Evolutionary conservation across 2,329 filamentous ascomycete genomes (phyloP).

Genomic region (Fusarium oxysporum): DNA sequence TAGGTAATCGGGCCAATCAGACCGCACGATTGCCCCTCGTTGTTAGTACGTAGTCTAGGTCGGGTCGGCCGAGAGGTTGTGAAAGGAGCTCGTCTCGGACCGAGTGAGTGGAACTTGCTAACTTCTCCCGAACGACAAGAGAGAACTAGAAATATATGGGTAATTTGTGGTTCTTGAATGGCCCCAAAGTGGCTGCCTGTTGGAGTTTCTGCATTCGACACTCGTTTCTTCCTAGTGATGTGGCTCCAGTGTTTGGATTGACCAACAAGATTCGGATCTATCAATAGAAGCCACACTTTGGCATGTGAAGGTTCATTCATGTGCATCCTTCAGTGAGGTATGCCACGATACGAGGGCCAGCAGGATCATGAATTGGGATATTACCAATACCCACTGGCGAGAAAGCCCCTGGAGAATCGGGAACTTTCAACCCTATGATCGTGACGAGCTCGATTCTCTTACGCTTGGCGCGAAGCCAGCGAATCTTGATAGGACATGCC

Average conservation of each 20-base stretch:
- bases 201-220: constrained; percentile 31
- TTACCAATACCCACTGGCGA: constrained; percentile 3
- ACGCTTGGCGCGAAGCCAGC: constrained; percentile 1
- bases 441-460: background rate
- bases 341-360: constrained; percentile 2
- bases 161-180: constrained; percentile 20
- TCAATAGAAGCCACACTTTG: constrained; percentile 16
- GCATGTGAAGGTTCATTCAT: constrained; percentile 38
- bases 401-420: background rate
- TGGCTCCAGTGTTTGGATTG: constrained; percentile 16
- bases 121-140: constrained; percentile 15
- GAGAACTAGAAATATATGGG: constrained; percentile 18
- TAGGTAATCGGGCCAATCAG: constrained; percentile 19
- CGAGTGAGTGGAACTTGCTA: constrained; percentile 22
- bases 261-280: constrained; percentile 2
- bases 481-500: background rate
- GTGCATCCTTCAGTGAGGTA: background rate
- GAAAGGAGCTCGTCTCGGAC: constrained; percentile 21
- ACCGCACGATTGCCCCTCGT: constrained; percentile 9
- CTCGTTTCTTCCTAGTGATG: constrained; percentile 37
- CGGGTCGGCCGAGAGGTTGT: constrained; percentile 13
- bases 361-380: constrained; percentile 1
- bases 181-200: constrained; percentile 21
- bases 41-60: constrained; percentile 9
- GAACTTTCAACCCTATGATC: background rate